Percentiles rank a stretch among this genome's conserved stretches.
Evolutionary conservation across 1,139 yeast genomes (phyloP).

Genomic region (Eremothecium coryli): DNA sequence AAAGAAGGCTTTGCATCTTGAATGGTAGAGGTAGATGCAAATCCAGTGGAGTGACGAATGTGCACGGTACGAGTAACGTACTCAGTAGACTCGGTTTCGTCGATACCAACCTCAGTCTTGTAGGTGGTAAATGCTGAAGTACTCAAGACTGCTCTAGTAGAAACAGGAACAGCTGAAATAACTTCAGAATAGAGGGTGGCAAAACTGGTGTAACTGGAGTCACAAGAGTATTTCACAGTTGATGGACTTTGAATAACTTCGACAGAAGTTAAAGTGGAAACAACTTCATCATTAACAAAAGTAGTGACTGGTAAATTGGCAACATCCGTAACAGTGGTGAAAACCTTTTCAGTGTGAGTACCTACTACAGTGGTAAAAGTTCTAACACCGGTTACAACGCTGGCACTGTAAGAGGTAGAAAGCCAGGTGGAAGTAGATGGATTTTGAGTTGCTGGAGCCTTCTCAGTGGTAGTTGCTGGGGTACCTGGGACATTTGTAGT

Average conservation of each 20-base stretch:
- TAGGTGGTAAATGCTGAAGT: not conserved
- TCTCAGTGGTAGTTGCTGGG: not conserved
- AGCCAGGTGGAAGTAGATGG: slow-evolving; percentile 2
- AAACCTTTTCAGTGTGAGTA: slow-evolving; percentile 1
- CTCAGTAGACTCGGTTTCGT: not conserved
- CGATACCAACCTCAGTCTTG: not conserved
- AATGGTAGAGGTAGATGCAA: not conserved
- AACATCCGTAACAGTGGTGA: not conserved
- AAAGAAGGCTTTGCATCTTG: not conserved
- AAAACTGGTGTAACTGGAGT: not conserved
- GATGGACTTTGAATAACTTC: no score
- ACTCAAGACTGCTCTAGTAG: not conserved
- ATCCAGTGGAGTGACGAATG: slow-evolving; percentile 2
- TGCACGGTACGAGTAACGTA: slow-evolving; percentile 3
- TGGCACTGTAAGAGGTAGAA: not conserved
- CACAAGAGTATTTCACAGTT: not conserved
- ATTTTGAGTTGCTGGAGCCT: not conserved
- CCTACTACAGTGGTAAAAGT: slow-evolving; percentile 1
- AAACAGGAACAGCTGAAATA: not conserved
- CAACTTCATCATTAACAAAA: slow-evolving; percentile 1
- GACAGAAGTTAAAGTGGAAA: slow-evolving; percentile 2
- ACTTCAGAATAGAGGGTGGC: not conserved
- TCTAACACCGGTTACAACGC: not conserved
- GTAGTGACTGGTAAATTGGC: not conserved
- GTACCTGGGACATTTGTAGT: no score